Percentiles rank a stretch among this genome's conserved stretches.
Evolutionary conservation across 306 rosid genomes (phyloP).

Genomic region (Vigna nakashimae): DNA sequence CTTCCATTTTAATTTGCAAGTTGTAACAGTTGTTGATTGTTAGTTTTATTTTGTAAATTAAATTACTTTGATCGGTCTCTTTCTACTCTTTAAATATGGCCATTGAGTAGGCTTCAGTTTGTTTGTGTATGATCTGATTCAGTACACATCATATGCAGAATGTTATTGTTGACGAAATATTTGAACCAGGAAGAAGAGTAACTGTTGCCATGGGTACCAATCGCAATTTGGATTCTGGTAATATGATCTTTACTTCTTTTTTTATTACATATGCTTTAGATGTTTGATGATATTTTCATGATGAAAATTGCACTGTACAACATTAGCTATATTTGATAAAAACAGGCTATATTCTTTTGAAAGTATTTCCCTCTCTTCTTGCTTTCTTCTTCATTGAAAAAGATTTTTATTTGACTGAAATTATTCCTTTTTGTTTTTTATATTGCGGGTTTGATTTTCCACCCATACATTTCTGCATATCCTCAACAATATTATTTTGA

Average conservation of each 20-base stretch:
- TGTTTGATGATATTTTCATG: background rate
- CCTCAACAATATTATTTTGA: constrained; percentile 6
- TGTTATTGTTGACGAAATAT: constrained; percentile 70
- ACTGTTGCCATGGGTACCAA: constrained; percentile 96
- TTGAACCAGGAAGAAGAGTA: constrained; percentile 85
- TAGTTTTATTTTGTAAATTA: constrained; percentile 27
- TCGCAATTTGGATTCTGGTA: constrained; percentile 83
- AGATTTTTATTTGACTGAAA: background rate
- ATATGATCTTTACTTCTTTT: constrained; percentile 29
- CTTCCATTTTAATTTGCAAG: constrained; percentile 32
- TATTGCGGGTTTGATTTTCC: background rate
- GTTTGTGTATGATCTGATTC: constrained; percentile 45
- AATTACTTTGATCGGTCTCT: constrained; percentile 28
- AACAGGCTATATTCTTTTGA: constrained; percentile 13
- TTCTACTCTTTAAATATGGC: constrained; percentile 13
- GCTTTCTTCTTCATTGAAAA: constrained; percentile 7
- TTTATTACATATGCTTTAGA: constrained; percentile 30
- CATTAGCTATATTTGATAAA: background rate
- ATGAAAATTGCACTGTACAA: constrained; percentile 10
- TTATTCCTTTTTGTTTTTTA: background rate
- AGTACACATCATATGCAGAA: constrained; percentile 60
- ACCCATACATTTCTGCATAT: background rate
- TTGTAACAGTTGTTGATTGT: constrained; percentile 28
- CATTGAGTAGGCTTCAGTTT: constrained; percentile 22
- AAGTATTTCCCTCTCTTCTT: background rate